Evolutionary conservation across 1,284 basidiomycete species (phyloP).

Genomic region (Naganishia liquefaciens): DNA sequence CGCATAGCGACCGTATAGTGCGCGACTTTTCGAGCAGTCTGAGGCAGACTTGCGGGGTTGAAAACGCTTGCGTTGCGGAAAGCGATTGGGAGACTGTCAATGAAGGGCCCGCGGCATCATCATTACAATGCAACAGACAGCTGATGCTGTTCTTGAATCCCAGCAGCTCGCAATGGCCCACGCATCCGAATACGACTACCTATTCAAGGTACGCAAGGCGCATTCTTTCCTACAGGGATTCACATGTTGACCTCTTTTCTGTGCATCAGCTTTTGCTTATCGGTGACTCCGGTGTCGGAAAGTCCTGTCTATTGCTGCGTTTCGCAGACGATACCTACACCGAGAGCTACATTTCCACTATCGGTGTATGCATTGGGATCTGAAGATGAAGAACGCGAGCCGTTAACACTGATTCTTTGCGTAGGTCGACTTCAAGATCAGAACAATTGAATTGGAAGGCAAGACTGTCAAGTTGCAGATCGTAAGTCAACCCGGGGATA

Average conservation of each 20-base stretch:
- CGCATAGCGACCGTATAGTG: no score
- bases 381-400: no score
- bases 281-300: slow-evolving; percentile 87
- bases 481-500: slow-evolving; percentile 62
- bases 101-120: no score
- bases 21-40: no score
- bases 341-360: slow-evolving; percentile 97
- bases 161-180: slow-evolving; percentile 37
- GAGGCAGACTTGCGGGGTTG: no score
- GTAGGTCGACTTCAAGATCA: slow-evolving; percentile 95
- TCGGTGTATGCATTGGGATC: slow-evolving; percentile 63
- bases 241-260: neutral
- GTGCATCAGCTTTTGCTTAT: slow-evolving; percentile 63
- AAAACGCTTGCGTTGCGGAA: no score
- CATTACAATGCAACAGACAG: no score
- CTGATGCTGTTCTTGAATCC: no score
- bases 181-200: slow-evolving; percentile 93
- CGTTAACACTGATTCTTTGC: slow-evolving; percentile 36
- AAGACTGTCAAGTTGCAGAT: slow-evolving; percentile 99
- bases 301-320: slow-evolving; percentile 96
- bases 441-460: slow-evolving; percentile 98
- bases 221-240: neutral
- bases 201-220: slow-evolving; percentile 69
- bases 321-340: slow-evolving; percentile 99
- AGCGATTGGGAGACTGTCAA: no score